phyloP scores from a whole-genome alignment of 1,284 basidiomycete species.

The Boletus smithii region DNA sequence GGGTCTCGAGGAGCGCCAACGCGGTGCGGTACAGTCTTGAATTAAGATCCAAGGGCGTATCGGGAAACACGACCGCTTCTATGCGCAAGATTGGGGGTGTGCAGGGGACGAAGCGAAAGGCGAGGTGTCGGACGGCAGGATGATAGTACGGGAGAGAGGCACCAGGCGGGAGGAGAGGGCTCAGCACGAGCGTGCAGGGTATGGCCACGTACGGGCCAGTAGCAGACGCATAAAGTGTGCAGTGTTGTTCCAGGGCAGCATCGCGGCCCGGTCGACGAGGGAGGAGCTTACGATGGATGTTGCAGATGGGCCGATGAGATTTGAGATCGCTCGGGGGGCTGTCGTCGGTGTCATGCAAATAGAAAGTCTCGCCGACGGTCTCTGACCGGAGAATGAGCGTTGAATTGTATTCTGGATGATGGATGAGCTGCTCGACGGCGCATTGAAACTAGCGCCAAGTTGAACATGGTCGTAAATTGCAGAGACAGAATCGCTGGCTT shows the following conservation, averaged over 20 bases:
- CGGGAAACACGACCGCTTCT: conserved; percentile 53
- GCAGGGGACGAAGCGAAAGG: conserved; percentile 58
- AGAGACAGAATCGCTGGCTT: not conserved
- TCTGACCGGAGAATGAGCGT: conserved; percentile 79
- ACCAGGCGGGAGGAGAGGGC: conserved; percentile 50
- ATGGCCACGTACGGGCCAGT: conserved; percentile 17
- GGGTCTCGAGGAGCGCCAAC: conserved; percentile 73
- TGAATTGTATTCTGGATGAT: conserved; percentile 82
- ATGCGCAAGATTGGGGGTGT: conserved; percentile 40
- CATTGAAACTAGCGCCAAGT: conserved; percentile 52
- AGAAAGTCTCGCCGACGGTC: conserved; percentile 45
- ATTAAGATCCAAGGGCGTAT: conserved; percentile 48
- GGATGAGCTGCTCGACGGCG: conserved; percentile 62
- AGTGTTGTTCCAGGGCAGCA: conserved; percentile 65
- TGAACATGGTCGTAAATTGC: too few relatives aligned
- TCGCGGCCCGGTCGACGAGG: conserved; percentile 74
- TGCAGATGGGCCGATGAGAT: conserved; percentile 41
- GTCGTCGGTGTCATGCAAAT: conserved; percentile 17
- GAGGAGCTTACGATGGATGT: conserved; percentile 60
- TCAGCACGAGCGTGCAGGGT: conserved; percentile 55
- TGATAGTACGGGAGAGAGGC: conserved; percentile 73
- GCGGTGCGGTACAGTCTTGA: conserved; percentile 78
- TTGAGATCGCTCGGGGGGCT: conserved; percentile 38
- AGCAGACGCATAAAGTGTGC: conserved; percentile 54
- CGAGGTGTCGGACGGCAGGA: conserved; percentile 67